Evolutionary conservation across 2,329 filamentous ascomycete species (phyloP).

Genomic region (Colletotrichum navitas): DNA sequence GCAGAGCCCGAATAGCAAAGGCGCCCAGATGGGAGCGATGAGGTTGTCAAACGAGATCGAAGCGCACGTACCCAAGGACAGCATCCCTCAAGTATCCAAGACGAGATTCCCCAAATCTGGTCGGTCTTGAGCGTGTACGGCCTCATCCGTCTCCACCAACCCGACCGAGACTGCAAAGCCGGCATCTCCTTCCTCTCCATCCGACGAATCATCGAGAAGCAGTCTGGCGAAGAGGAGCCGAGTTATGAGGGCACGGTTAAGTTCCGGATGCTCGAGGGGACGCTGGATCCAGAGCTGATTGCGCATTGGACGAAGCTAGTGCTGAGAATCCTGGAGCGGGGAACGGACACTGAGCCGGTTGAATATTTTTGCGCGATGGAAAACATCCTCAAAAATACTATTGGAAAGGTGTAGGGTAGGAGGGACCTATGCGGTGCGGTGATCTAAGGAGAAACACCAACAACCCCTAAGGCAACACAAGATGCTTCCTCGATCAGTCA

Average conservation of each 20-base stretch:
- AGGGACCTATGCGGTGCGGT: too few species aligned
- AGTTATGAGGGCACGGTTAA: constrained; percentile 20
- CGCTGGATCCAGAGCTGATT: constrained; percentile 26
- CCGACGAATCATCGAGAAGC: neutral
- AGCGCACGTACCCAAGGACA: constrained; percentile 16
- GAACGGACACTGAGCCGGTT: neutral
- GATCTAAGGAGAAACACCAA: too few species aligned
- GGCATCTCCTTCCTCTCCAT: neutral
- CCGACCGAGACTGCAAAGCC: neutral
- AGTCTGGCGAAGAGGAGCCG: too few species aligned
- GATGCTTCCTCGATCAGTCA: too few species aligned
- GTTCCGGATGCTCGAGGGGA: constrained; percentile 30
- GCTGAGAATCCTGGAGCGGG: neutral
- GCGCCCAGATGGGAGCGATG: neutral
- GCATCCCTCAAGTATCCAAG: neutral
- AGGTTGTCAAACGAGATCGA: constrained; percentile 8
- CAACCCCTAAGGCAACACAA: too few species aligned
- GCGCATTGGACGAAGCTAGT: constrained; percentile 11
- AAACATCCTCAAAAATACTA: neutral
- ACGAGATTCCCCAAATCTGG: constrained; percentile 13
- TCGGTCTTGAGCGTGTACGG: neutral
- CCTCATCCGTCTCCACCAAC: neutral
- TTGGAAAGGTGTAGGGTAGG: too few species aligned
- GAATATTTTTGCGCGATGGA: constrained; percentile 9
- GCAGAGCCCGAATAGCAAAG: too few species aligned